These are phyloP conservation scores for Desmodesmus armatus DNA, from an alignment of 139 green algal species.

Conservation along the genomic window DNA sequence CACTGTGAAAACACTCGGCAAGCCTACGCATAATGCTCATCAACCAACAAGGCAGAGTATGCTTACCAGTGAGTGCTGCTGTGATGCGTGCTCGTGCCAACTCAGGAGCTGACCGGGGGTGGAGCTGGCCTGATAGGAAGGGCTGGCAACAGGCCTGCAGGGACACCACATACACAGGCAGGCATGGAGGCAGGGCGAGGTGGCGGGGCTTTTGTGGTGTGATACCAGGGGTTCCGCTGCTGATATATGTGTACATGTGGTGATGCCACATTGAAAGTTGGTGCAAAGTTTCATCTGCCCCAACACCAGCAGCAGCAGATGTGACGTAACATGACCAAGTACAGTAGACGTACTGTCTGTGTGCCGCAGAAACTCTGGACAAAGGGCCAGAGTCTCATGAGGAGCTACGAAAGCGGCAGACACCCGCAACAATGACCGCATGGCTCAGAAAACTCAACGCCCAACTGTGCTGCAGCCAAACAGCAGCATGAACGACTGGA, in stretches of 20 bases:
- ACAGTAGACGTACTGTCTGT: too few species aligned
- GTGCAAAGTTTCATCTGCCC: background rate
- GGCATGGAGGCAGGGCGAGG: background rate
- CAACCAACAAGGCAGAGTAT: too few species aligned
- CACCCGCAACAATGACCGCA: background rate
- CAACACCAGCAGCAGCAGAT: background rate
- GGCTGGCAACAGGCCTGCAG: conserved; percentile 16
- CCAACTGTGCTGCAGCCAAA: background rate
- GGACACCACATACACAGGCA: background rate
- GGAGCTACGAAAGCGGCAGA: background rate
- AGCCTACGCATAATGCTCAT: too few species aligned
- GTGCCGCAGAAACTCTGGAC: too few species aligned
- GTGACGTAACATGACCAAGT: background rate
- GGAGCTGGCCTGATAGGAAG: background rate
- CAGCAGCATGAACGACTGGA: background rate
- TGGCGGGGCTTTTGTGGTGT: background rate
- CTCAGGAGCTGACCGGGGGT: background rate
- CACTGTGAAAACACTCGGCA: too few species aligned
- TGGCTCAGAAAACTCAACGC: background rate
- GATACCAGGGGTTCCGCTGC: background rate
- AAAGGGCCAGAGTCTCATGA: too few species aligned
- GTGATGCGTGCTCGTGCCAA: background rate
- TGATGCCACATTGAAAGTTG: background rate
- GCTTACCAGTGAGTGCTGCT: background rate
- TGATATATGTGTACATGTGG: background rate